These are phyloP conservation scores for Leptodontidium sp. DNA, from an alignment of 2,329 filamentous ascomycete genomes.

Conservation along the genomic window DNA sequence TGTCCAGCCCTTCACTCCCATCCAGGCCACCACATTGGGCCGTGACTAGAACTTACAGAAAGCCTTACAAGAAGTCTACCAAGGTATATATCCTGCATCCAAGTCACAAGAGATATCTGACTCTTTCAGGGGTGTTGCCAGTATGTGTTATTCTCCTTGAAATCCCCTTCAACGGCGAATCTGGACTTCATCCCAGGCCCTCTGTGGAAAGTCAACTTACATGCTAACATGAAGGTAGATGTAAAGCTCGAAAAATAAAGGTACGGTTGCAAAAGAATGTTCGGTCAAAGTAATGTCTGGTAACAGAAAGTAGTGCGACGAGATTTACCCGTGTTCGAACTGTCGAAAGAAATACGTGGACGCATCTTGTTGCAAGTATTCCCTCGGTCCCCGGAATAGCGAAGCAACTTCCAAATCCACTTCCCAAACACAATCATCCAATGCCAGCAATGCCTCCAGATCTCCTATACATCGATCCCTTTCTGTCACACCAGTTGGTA, in stretches of 20 bases:
- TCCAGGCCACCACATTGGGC: neutral
- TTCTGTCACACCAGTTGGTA: conserved; percentile 17
- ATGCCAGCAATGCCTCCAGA: conserved; percentile 1
- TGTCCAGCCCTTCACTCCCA: neutral
- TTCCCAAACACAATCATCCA: neutral
- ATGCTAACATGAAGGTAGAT: conserved; percentile 9
- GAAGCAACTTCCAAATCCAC: neutral
- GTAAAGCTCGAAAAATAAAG: conserved; percentile 32
- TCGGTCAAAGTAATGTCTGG: neutral
- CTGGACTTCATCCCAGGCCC: neutral
- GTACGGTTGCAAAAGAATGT: conserved; percentile 1
- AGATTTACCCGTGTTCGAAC: conserved; percentile 28
- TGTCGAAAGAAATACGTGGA: conserved; percentile 27
- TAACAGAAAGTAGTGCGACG: conserved; percentile 28
- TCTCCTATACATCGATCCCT: conserved; percentile 11
- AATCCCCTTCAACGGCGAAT: neutral
- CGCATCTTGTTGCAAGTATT: conserved; percentile 25
- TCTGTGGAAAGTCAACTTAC: neutral
- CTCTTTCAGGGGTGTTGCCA: conserved; percentile 24
- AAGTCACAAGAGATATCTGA: conserved; percentile 3
- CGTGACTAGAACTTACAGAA: conserved; percentile 14
- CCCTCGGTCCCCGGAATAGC: neutral
- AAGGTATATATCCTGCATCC: neutral
- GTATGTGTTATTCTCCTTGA: neutral
- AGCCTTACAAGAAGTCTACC: conserved; percentile 22